A percentile compares a stretch with the other conserved stretches of the same genome.
These are phyloP conservation scores for Piper betle DNA, from an alignment of 164 flowering plant species.

Conservation along the genomic window DNA sequence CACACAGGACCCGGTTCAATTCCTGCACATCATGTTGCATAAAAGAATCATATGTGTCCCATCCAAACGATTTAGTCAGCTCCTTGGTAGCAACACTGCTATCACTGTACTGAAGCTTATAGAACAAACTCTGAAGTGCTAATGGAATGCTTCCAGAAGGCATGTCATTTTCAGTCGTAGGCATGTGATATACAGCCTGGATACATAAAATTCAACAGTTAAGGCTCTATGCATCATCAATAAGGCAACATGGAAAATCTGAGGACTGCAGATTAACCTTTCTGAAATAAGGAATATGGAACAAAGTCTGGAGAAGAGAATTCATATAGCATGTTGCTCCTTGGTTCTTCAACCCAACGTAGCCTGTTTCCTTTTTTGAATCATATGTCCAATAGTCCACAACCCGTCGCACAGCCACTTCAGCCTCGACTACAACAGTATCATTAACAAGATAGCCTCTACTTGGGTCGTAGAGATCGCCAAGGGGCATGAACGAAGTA, in stretches of 20 bases:
- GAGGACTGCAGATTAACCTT: constrained; percentile 35
- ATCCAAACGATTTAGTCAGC: constrained; percentile 91
- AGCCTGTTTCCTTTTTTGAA: constrained; percentile 94
- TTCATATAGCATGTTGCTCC: constrained; percentile 99
- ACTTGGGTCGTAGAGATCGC: constrained; percentile 66
- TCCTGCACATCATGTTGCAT: constrained; percentile 99
- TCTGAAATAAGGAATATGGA: constrained; percentile 83
- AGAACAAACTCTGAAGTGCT: constrained; percentile 86
- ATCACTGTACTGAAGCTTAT: constrained; percentile 87
- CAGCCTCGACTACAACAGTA: constrained; percentile 58
- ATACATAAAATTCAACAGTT: constrained; percentile 3
- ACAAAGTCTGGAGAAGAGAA: constrained; percentile 78
- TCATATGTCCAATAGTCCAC: constrained; percentile 78
- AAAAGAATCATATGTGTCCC: constrained; percentile 95
- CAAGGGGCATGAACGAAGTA: constrained; percentile 84
- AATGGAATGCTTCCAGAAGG: constrained; percentile 87
- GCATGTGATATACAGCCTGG: constrained; percentile 98
- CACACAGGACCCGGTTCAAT: constrained; percentile 81
- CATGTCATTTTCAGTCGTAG: constrained; percentile 88
- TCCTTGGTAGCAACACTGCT: constrained; percentile 88
- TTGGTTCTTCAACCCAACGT: constrained; percentile 90
- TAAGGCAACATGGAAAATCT: neutral
- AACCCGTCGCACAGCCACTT: constrained; percentile 64
- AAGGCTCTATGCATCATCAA: neutral
- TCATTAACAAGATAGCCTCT: constrained; percentile 76